Conservation (phyloP, 1,139 yeast species). For the Scheffersomyces cryptocercus region DNA sequence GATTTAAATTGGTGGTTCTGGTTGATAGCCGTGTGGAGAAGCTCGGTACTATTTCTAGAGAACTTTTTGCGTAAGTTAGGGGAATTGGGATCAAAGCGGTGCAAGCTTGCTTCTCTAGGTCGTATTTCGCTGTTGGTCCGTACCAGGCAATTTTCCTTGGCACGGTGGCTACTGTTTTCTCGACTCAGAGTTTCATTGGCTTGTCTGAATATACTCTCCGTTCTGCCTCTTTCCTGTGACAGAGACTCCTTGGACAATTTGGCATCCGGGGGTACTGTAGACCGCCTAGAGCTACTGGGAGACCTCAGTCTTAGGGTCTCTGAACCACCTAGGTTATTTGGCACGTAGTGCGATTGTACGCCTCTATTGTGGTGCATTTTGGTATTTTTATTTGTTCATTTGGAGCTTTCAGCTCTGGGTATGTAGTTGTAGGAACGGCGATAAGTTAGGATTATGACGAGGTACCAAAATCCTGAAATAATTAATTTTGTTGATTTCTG, state of each 20-base stretch:
- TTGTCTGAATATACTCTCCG: background rate
- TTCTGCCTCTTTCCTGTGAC: background rate
- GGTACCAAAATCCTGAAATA: no score
- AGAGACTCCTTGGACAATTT: background rate
- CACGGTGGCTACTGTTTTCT: background rate
- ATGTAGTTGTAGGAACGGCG: no score
- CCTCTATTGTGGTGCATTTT: no score
- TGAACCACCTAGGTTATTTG: no score
- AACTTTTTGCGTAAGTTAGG: conserved; percentile 2
- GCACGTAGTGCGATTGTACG: no score
- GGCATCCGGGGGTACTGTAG: background rate
- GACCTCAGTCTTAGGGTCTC: no score
- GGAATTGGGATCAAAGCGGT: background rate
- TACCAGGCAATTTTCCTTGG: background rate
- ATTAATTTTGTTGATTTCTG: no score
- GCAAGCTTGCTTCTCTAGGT: background rate
- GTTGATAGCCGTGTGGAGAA: conserved; percentile 10
- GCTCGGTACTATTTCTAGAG: conserved; percentile 3
- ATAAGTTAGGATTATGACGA: no score
- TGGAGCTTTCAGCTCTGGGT: no score
- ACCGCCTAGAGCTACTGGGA: background rate
- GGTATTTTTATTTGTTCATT: no score
- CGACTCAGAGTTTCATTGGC: background rate
- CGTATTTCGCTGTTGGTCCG: background rate
- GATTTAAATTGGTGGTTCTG: conserved; percentile 8